These are phyloP conservation scores for Benincasa hispida DNA, from an alignment of 306 rosid genomes.

Conservation along the genomic window DNA sequence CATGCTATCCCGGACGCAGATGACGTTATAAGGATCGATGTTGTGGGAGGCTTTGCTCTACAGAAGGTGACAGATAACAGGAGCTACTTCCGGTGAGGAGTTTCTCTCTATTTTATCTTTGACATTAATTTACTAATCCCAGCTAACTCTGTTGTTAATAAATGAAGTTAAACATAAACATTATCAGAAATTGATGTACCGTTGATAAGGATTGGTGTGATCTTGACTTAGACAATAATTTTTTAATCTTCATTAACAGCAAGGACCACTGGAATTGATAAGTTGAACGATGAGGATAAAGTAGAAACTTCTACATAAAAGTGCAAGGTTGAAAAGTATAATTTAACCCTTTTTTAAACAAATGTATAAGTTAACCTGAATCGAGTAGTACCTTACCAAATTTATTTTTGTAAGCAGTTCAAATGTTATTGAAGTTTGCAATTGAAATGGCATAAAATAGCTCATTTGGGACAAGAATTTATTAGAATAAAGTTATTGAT, in stretches of 20 bases:
- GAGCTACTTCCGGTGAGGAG: conserved; percentile 84
- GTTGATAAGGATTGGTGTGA: background rate
- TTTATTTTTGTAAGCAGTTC: background rate
- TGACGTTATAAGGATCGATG: conserved; percentile 61
- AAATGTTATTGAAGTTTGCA: background rate
- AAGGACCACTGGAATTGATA: background rate
- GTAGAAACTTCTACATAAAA: background rate
- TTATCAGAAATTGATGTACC: background rate
- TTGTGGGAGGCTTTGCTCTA: conserved; percentile 89
- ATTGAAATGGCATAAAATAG: background rate
- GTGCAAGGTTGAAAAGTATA: background rate
- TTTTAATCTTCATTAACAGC: background rate
- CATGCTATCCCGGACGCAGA: conserved; percentile 51
- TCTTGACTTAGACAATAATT: background rate
- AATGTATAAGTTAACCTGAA: background rate
- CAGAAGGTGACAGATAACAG: conserved; percentile 77
- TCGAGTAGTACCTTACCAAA: background rate
- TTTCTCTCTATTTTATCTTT: background rate
- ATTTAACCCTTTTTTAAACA: background rate
- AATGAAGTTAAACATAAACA: background rate
- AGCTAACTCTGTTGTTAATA: background rate
- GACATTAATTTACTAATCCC: background rate
- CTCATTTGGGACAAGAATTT: background rate
- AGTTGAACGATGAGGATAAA: background rate
- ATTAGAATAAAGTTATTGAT: background rate